Evolutionary conservation across 768 basidiomycete genomes (phyloP), one percentile per base, ranked within the genome.

Genomic region (Calocera viscosa): DNA sequence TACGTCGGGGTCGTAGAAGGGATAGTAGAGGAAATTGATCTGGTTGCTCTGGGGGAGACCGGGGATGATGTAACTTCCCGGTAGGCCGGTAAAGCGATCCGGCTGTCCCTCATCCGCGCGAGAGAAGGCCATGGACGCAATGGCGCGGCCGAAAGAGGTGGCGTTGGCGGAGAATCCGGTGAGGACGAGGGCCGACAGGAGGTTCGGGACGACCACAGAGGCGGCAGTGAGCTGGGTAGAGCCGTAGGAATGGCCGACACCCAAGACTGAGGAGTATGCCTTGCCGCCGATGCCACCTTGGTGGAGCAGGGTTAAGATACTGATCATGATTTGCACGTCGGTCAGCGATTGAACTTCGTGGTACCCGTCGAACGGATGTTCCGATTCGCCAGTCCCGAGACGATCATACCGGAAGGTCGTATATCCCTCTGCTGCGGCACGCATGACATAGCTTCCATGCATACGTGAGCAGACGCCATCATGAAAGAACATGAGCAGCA

Each of bases 401-500:
- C 69, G 28, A 34, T 70, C 69, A 39, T 69, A 69, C 12, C 69
- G 65, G 68, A 70, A 70, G n/a, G 69, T 70, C 12, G 65, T 40
- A 43, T 69, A 65, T 3, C 69, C 69, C 17, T 24, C 65, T 22
- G 38, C 63, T 8, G 68, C 69, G 14, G 69, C 69, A 16, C n/a
- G 30, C 26, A 17, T 14, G 32, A 69, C 69, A 49, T 70, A 70
- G 35, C 63, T 65, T 39, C 7, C 24, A 64, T 68, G 28, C 33
- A 28, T 38, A 28, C 3, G 32, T 63, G 39, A 47, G 22, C 53
- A 7, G 22, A n/a, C n/a, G n/a, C n/a, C n/a, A n/a, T n/a, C 26
- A 10, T 12, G 14, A 60, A 28, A 16, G 24, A 2, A 5, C 3
- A 26, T 3, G 24, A 28, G 34, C 38, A 22, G 66, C 49, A 22